Evolutionary conservation across 2,329 filamentous ascomycete genomes (phyloP), one percentile per base, ranked within the genome.

Genomic region (Pyrenophora seminiperda): DNA sequence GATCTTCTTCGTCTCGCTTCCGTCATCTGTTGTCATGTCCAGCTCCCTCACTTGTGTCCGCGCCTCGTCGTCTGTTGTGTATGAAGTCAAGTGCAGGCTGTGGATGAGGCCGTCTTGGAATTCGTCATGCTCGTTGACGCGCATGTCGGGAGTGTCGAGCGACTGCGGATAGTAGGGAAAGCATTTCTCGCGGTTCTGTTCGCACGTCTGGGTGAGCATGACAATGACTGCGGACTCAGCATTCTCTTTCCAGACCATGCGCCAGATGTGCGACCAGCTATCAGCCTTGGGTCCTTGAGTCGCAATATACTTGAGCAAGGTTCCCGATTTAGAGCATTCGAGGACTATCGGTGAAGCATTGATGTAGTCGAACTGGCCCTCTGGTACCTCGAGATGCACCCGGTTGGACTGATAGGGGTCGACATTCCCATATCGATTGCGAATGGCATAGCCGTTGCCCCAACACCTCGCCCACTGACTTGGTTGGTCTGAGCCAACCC

Each of bases 191-290:
- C 83, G 78, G 50, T 83, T 82, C 24, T 82, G 80, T 73, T 97
- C 93, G 67, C 89, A 81, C 19, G 91, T 93, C 69, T 91, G 90
- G 2, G 93, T 99, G 55, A 99, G 83, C 90, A 97, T 97, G 49
- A 97, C 87, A 44, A 97, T 87, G 48, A 97, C 90, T 1, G 85
- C 91, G 1, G 75, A 72, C 20, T 67, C 69, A 2, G 88, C 84
- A n/a, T 80, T 84, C 73, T 95, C 90, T 65, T 95, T 87, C 70
- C 90, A 89, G 29, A 97, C 80, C 94, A 99, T 99, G 67, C 94
- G 90, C 90, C 93, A 99, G 59, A 96, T 89, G 67, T 96, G 91
- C 59, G 86, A 84, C 47, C 88, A 81, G 13, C 89, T 90, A 19
- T 84, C 83, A 52, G 80, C 74, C 66, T 92, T 96, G 5, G 94